Evolutionary conservation across 2,329 filamentous ascomycete species (phyloP), one percentile per base, ranked within the genome.

Genomic region (Didymella keratinophila): DNA sequence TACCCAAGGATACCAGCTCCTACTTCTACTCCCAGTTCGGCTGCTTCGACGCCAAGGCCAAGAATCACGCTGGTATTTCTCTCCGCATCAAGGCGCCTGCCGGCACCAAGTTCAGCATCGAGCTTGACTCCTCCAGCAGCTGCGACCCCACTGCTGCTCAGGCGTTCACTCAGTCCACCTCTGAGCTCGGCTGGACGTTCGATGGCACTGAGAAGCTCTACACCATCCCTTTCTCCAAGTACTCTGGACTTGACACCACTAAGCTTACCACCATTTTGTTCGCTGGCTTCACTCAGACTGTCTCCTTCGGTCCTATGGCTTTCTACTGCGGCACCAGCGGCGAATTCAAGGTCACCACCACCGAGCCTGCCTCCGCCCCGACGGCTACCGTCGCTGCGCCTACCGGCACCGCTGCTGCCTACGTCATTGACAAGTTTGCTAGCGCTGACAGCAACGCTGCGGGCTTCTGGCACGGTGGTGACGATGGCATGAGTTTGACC

Each of bases 401-500:
- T 3, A 64, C 75, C 12, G 79, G 82, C 47, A 79, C 81, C 20
- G 81, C 81, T 25, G 65, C 81, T 16, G 74, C 77, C 12, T 78
- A 86, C 28, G 78, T 89, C 0, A 84, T 91, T 56, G 88, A 91
- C 74, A 81, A 80, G 3, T 91, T 91, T 63, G 75, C 75, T 34
- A 80, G 79, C 63, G 56, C 74, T 2, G 76, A 80, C 60, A 80
- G 75, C 25, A 90, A 91, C 67, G 81, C 84, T 18, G 80, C 90
- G 2, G 84, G 83, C 2, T 83, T 85, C 73, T 90, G 86, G 83
- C 87, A 90, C 71, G 88, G 88, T 10, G 80, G 80, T n/a, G 86
- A 87, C 45, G 87, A 89, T 58, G 80, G 81, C 16, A 82, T 88
- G 68, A 78, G 75, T 5, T 73, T 85, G 23, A 82, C 81, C 12